Evolutionary conservation across 345 rosid species (phyloP).

Genomic region (Moricandia moricandioides): DNA sequence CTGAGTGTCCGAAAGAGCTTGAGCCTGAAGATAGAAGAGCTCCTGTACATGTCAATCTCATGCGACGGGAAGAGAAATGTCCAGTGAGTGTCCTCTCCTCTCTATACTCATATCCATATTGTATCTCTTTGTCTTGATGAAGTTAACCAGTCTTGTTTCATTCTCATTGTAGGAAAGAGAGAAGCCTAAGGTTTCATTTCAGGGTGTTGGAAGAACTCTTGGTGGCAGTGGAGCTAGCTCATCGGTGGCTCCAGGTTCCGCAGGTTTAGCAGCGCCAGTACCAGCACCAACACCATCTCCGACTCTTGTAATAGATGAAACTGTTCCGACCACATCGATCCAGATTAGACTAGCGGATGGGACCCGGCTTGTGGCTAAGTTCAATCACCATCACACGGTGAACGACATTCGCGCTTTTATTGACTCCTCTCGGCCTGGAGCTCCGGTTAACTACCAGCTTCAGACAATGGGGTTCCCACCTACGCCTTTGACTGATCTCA

Average conservation of each 20-base stretch:
- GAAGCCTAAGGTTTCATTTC: conserved; percentile 64
- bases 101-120: neutral
- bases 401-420: conserved; percentile 61
- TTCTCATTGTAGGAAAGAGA: conserved; percentile 60
- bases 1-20: conserved; percentile 98
- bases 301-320: conserved; percentile 56
- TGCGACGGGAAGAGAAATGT: conserved; percentile 70
- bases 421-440: conserved; percentile 71
- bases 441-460: conserved; percentile 63
- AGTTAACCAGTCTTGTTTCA: neutral
- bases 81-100: conserved; percentile 63
- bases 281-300: conserved; percentile 38
- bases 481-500: conserved; percentile 58
- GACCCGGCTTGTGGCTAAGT: conserved; percentile 60
- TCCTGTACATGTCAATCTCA: conserved; percentile 82
- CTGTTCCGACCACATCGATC: conserved; percentile 69
- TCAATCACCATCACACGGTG: conserved; percentile 73
- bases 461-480: conserved; percentile 99
- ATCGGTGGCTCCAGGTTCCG: conserved; percentile 20
- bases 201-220: conserved; percentile 90
- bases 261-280: conserved; percentile 16
- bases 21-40: conserved; percentile 91
- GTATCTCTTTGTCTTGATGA: neutral
- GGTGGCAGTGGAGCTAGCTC: conserved; percentile 41
- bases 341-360: conserved; percentile 92